phyloP scores from a whole-genome alignment of 163 green algal species.

The Chloromonas sp. region DNA sequence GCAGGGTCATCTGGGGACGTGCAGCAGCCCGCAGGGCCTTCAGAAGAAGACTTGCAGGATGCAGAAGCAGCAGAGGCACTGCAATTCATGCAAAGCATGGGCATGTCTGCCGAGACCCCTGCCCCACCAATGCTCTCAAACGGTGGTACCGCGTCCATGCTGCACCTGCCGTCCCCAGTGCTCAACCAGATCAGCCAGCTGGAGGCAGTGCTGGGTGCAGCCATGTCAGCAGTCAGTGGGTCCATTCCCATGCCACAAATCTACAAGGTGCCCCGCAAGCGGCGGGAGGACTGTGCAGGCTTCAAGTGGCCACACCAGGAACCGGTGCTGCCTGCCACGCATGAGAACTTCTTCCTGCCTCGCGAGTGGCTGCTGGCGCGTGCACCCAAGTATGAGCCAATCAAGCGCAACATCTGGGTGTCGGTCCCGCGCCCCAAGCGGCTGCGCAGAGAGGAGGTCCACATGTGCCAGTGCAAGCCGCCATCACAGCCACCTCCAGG shows the following conservation, averaged over 20 bases:
- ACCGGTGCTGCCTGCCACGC: conserved; percentile 2
- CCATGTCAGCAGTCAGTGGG: neutral
- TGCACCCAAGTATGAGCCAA: conserved; percentile 52
- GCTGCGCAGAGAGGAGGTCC: conserved; percentile 57
- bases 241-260: neutral
- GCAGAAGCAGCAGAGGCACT: conserved; percentile 12
- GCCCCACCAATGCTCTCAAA: too few species aligned
- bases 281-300: neutral
- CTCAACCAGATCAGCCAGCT: neutral
- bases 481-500: neutral
- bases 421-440: conserved; percentile 49
- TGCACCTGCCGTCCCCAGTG: neutral
- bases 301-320: conserved; percentile 10
- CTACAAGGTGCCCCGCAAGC: neutral
- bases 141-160: neutral
- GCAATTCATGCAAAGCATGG: conserved; percentile 19
- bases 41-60: conserved; percentile 10
- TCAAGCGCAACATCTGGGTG: conserved; percentile 63
- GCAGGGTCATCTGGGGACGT: too few species aligned
- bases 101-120: too few species aligned
- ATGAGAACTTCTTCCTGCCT: conserved; percentile 8
- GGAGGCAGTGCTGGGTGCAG: neutral
- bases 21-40: too few species aligned
- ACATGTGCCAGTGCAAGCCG: conserved; percentile 1
- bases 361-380: conserved; percentile 4